These are phyloP conservation scores for Astrephomene gubernaculifera DNA, from an alignment of 139 green algal genomes.

Conservation along the genomic window DNA sequence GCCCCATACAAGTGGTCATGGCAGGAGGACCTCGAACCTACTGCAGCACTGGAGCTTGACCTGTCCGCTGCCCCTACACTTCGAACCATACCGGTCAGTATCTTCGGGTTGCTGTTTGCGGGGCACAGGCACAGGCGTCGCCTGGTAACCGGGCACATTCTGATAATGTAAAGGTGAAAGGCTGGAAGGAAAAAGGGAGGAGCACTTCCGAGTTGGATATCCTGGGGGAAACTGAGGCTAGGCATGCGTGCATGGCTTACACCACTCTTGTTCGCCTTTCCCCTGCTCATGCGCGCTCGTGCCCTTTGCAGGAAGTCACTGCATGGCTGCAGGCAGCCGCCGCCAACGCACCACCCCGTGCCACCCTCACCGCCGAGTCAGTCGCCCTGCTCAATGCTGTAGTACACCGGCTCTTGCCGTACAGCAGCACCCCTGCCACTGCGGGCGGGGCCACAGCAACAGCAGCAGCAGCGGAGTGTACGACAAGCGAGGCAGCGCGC, in stretches of 20 bases:
- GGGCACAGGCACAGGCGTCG: no score
- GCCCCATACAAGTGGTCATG: constrained; percentile 38
- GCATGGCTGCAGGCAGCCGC: neutral
- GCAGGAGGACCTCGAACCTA: neutral
- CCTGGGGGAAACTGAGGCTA: no score
- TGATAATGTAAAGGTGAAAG: no score
- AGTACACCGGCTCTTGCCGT: neutral
- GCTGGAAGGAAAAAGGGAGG: no score
- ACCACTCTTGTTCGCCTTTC: no score
- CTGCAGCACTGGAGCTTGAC: constrained; percentile 11
- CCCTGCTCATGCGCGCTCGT: no score
- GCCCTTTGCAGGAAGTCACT: constrained; percentile 27
- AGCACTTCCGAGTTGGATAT: no score
- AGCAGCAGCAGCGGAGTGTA: neutral
- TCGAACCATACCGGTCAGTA: no score
- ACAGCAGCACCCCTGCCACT: neutral
- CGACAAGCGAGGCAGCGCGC: neutral
- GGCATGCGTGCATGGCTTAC: no score
- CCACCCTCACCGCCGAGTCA: neutral
- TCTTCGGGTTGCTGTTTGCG: no score
- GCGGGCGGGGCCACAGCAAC: neutral
- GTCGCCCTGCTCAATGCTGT: neutral
- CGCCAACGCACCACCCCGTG: neutral
- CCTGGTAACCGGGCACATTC: no score
- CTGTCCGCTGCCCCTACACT: no score